These are phyloP conservation scores for Brassica hybrid DNA, from an alignment of 441 rosid genomes.

Conservation along the genomic window DNA sequence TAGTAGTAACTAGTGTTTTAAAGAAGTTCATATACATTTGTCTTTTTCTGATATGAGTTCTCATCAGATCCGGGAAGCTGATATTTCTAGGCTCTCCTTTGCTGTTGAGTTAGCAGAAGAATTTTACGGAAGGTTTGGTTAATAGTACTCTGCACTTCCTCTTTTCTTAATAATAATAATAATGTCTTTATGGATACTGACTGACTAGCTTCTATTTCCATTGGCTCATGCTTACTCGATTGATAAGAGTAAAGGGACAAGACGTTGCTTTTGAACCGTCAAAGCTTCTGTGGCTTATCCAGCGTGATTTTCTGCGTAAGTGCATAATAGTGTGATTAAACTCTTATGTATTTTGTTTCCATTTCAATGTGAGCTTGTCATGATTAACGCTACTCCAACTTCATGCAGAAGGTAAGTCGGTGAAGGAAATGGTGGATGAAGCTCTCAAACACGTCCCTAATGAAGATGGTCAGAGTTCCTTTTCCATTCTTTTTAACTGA, in stretches of 20 bases:
- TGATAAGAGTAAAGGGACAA: slow-evolving; percentile 95
- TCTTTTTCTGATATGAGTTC: too few relatives aligned
- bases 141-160: slow-evolving; percentile 39
- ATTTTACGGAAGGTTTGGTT: slow-evolving; percentile 91
- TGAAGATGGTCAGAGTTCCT: slow-evolving; percentile 71
- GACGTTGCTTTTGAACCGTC: slow-evolving; percentile 99
- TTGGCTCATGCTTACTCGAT: slow-evolving; percentile 46
- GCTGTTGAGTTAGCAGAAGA: slow-evolving; percentile 99
- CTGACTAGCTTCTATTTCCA: slow-evolving; percentile 50
- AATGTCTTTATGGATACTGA: slow-evolving; percentile 20
- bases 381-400: slow-evolving; percentile 36
- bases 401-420: slow-evolving; percentile 89
- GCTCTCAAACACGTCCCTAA: slow-evolving; percentile 93
- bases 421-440: slow-evolving; percentile 95
- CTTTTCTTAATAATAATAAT: slow-evolving; percentile 32
- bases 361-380: slow-evolving; percentile 1
- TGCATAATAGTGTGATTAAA: slow-evolving; percentile 21
- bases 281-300: slow-evolving; percentile 98
- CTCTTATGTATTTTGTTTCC: too few relatives aligned
- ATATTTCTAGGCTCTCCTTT: slow-evolving; percentile 92
- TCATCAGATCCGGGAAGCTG: slow-evolving; percentile 99
- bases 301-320: slow-evolving; percentile 99
- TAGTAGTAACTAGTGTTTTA: slow-evolving; percentile 17
- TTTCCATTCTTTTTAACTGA: slow-evolving; percentile 22
- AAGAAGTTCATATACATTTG: slow-evolving; percentile 19